Conservation (phyloP, 345 rosid genomes). For the Citrus trifoliata region DNA sequence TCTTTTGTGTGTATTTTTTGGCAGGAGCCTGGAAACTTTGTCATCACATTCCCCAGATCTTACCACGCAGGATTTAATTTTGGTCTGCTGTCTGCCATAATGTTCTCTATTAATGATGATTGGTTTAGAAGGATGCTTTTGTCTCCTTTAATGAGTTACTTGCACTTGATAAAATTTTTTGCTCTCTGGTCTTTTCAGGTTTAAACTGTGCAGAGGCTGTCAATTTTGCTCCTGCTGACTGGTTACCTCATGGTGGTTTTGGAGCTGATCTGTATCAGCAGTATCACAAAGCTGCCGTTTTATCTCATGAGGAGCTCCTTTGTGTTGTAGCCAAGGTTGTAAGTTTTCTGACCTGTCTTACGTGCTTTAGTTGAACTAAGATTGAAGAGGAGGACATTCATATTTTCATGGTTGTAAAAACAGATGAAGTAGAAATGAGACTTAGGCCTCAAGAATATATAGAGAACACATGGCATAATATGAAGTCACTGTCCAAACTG, state of each 20-base stretch:
- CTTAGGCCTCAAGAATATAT: background rate
- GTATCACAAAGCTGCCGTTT: slow-evolving; percentile 81
- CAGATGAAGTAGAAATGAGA: background rate
- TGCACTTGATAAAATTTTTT: background rate
- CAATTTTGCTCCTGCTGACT: slow-evolving; percentile 97
- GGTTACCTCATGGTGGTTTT: slow-evolving; percentile 93
- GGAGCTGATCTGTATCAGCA: slow-evolving; percentile 75
- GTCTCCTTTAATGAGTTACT: background rate
- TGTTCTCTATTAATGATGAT: slow-evolving; percentile 8
- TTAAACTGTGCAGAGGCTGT: slow-evolving; percentile 98
- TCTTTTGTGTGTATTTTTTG: slow-evolving; percentile 22
- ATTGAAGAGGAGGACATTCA: background rate
- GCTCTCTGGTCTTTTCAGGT: slow-evolving; percentile 46
- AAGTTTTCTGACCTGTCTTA: slow-evolving; percentile 7
- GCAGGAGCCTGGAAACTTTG: slow-evolving; percentile 96
- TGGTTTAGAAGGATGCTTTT: slow-evolving; percentile 3
- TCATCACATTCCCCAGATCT: slow-evolving; percentile 94
- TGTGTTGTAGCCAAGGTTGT: slow-evolving; percentile 82
- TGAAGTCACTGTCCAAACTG: background rate
- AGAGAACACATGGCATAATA: background rate
- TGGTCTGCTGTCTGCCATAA: slow-evolving; percentile 43
- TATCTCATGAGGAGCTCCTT: slow-evolving; percentile 97
- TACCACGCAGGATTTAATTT: slow-evolving; percentile 95
- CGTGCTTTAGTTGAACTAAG: background rate
- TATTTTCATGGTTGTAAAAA: background rate